Percentiles rank a stretch among this genome's conserved stretches.
phyloP scores from a whole-genome alignment of 2,329 filamentous ascomycete species.

The Colletotrichum kahawae region DNA sequence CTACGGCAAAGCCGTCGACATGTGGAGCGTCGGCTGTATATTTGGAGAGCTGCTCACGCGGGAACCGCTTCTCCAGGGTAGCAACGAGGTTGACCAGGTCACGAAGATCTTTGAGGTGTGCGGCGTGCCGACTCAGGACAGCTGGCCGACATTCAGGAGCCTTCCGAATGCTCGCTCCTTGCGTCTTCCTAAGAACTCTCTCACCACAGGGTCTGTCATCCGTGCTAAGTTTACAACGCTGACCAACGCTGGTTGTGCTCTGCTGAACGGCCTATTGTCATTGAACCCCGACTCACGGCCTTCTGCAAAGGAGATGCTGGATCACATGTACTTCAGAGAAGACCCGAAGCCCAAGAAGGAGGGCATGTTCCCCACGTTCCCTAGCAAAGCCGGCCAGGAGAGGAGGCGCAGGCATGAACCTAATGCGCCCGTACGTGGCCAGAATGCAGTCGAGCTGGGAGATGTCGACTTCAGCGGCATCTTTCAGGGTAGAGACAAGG shows the following conservation, averaged over 20 bases:
- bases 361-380: slow-evolving; percentile 96
- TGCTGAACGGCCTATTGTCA: slow-evolving; percentile 74
- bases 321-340: slow-evolving; percentile 85
- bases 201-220: slow-evolving; percentile 57
- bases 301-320: slow-evolving; percentile 73
- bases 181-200: slow-evolving; percentile 63
- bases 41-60: slow-evolving; percentile 89
- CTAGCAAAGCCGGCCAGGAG: slow-evolving; percentile 93
- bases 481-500: slow-evolving; percentile 69
- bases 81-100: slow-evolving; percentile 91
- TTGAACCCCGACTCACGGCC: slow-evolving; percentile 78
- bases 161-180: slow-evolving; percentile 86
- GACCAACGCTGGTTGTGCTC: slow-evolving; percentile 72
- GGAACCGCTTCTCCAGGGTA: slow-evolving; percentile 83
- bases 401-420: slow-evolving; percentile 75
- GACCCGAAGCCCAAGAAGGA: slow-evolving; percentile 89
- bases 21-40: slow-evolving; percentile 97
- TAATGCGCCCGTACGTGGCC: slow-evolving; percentile 81
- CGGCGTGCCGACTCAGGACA: slow-evolving; percentile 80
- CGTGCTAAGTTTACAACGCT: slow-evolving; percentile 82
- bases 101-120: slow-evolving; percentile 88
- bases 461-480: slow-evolving; percentile 73
- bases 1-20: slow-evolving; percentile 82
- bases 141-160: slow-evolving; percentile 86
- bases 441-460: slow-evolving; percentile 61